phyloP scores from a whole-genome alignment of 2,329 filamentous ascomycete genomes.

The Cercospora zeae-maydis region DNA sequence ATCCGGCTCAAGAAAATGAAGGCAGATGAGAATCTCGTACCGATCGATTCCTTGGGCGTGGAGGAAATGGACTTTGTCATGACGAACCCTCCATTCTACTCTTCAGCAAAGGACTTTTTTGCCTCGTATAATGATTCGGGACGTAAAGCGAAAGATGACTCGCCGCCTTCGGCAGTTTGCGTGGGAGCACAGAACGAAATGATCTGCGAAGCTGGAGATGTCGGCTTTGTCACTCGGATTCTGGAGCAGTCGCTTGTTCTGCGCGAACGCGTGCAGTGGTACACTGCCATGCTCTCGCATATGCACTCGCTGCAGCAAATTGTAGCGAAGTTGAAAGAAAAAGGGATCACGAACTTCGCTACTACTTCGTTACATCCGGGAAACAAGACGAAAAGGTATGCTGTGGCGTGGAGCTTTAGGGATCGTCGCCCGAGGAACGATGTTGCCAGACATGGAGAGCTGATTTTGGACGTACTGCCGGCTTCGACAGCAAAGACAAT shows the following conservation, averaged over 20 bases:
- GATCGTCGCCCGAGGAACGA: constrained; percentile 59
- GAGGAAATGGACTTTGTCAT: constrained; percentile 73
- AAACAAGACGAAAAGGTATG: constrained; percentile 77
- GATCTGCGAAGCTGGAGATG: constrained; percentile 70
- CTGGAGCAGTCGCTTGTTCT: constrained; percentile 64
- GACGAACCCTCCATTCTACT: constrained; percentile 94
- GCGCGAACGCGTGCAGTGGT: constrained; percentile 70
- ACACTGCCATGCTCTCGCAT: constrained; percentile 87
- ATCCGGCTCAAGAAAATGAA: constrained; percentile 64
- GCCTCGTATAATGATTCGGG: constrained; percentile 43
- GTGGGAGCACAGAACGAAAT: constrained; percentile 82
- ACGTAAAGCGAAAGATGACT: constrained; percentile 53
- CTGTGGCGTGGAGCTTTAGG: constrained; percentile 80
- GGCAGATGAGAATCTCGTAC: constrained; percentile 55
- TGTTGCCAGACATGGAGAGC: constrained; percentile 31
- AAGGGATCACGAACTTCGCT: constrained; percentile 70
- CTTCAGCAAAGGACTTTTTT: constrained; percentile 65
- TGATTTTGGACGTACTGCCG: constrained; percentile 32
- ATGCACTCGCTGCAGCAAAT: constrained; percentile 63
- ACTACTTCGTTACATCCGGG: constrained; percentile 77
- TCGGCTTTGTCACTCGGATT: constrained; percentile 68
- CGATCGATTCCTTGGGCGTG: constrained; percentile 55
- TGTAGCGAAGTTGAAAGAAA: constrained; percentile 54
- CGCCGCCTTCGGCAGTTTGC: constrained; percentile 61
- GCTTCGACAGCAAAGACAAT: constrained; percentile 52